Evolutionary conservation across 768 basidiomycete genomes (phyloP).

Genomic region (Hericium erinaceus): DNA sequence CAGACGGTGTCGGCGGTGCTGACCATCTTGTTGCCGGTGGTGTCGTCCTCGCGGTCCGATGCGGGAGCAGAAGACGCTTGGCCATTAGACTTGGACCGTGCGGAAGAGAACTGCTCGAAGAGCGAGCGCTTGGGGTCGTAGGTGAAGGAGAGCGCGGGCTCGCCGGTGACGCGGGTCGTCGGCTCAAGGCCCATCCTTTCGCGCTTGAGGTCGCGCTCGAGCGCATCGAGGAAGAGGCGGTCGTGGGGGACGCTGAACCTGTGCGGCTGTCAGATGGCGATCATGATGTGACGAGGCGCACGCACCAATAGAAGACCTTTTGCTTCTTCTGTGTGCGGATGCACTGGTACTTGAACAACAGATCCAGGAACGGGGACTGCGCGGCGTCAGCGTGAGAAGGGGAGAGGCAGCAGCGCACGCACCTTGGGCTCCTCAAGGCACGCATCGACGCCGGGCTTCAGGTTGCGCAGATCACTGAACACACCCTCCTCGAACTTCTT

Average conservation of each 20-base stretch:
- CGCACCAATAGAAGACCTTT: slow-evolving; percentile 96
- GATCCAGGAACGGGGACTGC: slow-evolving; percentile 86
- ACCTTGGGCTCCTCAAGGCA: slow-evolving; percentile 96
- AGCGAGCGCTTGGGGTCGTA: slow-evolving; percentile 82
- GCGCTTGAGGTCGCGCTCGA: slow-evolving; percentile 92
- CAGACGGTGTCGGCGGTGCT: slow-evolving; percentile 12
- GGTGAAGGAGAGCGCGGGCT: slow-evolving; percentile 81
- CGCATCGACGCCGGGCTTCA: slow-evolving; percentile 90
- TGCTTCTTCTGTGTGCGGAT: slow-evolving; percentile 98
- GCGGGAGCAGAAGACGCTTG: slow-evolving; percentile 12
- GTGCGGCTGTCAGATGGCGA: slow-evolving; percentile 17
- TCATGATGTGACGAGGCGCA: no score
- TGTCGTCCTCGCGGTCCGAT: slow-evolving; percentile 8
- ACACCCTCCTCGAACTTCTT: slow-evolving; percentile 98
- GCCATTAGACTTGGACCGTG: slow-evolving; percentile 23
- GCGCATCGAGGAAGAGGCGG: slow-evolving; percentile 90
- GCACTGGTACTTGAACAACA: slow-evolving; percentile 93
- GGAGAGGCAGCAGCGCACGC: background rate
- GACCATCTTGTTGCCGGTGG: slow-evolving; percentile 13
- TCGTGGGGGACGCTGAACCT: slow-evolving; percentile 98
- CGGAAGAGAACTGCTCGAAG: slow-evolving; percentile 75
- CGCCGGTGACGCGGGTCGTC: slow-evolving; percentile 66
- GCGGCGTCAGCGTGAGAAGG: background rate
- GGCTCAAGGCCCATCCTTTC: slow-evolving; percentile 87
- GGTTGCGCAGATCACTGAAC: slow-evolving; percentile 85